Evolutionary conservation across 1,139 yeast genomes (phyloP).

Genomic region (Nakaseomyces delphensis): DNA sequence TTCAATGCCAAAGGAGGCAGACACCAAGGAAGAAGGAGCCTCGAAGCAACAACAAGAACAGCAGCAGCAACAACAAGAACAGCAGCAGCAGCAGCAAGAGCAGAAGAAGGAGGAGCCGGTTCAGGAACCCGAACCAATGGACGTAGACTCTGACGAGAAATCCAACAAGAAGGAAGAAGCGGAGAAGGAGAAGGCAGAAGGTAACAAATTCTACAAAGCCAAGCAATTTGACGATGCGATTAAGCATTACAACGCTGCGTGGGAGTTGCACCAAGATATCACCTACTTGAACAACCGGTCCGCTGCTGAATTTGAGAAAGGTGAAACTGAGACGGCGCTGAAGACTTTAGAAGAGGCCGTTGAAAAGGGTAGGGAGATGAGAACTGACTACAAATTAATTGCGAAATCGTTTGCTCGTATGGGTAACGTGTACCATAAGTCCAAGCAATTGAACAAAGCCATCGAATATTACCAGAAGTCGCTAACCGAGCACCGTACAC

Average conservation of each 20-base stretch:
- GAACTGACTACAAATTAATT: constrained; percentile 85
- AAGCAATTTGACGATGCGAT: constrained; percentile 92
- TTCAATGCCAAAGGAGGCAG: constrained; percentile 30
- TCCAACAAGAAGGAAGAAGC: constrained; percentile 46
- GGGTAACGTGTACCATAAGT: constrained; percentile 73
- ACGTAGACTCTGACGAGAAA: constrained; percentile 28
- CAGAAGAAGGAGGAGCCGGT: constrained; percentile 30
- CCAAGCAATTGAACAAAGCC: constrained; percentile 64
- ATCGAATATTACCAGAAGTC: constrained; percentile 79
- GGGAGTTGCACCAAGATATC: constrained; percentile 73
- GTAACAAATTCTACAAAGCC: constrained; percentile 77
- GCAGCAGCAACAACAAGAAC: too few relatives aligned
- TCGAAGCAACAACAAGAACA: constrained; percentile 27
- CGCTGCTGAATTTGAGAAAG: constrained; percentile 95
- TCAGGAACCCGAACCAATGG: constrained; percentile 33
- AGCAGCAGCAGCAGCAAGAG: constrained; percentile 28
- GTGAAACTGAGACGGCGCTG: constrained; percentile 79
- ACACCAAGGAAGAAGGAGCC: constrained; percentile 24
- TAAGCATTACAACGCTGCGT: constrained; percentile 75
- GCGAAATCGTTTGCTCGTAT: constrained; percentile 92
- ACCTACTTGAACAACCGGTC: constrained; percentile 94
- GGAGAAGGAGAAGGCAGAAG: constrained; percentile 73
- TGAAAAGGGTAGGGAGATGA: constrained; percentile 78
- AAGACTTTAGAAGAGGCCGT: constrained; percentile 73
- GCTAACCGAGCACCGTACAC: constrained; percentile 94